Percentiles rank a stretch among this genome's conserved stretches.
Evolutionary conservation across 306 rosid genomes (phyloP).

Genomic region (Vigna trinervia): DNA sequence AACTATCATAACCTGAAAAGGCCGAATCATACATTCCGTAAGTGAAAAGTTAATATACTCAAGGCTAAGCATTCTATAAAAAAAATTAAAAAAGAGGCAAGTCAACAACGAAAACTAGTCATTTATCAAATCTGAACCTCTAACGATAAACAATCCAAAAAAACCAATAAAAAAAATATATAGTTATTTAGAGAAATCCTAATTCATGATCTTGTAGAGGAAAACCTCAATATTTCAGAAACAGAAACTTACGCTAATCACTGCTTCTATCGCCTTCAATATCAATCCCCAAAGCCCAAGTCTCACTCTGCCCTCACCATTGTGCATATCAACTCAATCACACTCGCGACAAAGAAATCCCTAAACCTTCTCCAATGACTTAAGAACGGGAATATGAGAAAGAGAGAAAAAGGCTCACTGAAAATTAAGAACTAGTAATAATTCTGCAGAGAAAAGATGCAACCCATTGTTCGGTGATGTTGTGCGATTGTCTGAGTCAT

Average conservation of each 20-base stretch:
- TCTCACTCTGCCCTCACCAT: too few relatives aligned
- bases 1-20: constrained; percentile 69
- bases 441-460: neutral
- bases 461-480: neutral
- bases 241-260: neutral
- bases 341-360: neutral
- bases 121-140: neutral
- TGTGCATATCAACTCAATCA: neutral
- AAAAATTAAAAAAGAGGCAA: neutral
- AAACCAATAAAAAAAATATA: neutral
- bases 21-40: constrained; percentile 35
- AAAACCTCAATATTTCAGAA: neutral
- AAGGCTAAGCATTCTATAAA: neutral
- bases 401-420: neutral
- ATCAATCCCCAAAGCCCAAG: too few relatives aligned
- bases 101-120: neutral
- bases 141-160: neutral
- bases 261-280: too few relatives aligned
- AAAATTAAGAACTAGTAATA: neutral
- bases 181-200: neutral
- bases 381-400: neutral
- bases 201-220: neutral
- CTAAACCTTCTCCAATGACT: neutral
- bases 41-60: constrained; percentile 18
- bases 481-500: too few relatives aligned